These are phyloP conservation scores for Darksidea phi DNA, from an alignment of 495 filamentous ascomycete species.

Conservation along the genomic window DNA sequence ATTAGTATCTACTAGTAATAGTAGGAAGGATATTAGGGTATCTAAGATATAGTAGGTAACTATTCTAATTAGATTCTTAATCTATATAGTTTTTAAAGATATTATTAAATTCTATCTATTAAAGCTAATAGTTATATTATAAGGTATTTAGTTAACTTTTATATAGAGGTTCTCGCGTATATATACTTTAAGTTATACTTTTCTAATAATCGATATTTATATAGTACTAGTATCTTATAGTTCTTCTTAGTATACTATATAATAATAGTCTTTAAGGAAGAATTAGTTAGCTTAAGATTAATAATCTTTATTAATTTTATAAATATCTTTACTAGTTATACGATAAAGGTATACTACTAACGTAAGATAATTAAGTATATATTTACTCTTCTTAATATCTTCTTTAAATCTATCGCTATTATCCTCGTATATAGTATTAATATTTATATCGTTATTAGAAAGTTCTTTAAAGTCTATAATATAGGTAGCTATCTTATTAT, in stretches of 20 bases:
- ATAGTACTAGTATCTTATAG: background rate
- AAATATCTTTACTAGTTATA: no score
- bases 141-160: background rate
- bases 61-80: slow-evolving; percentile 1
- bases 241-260: slow-evolving; percentile 7
- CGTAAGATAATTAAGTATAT: no score
- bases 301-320: no score
- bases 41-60: slow-evolving; percentile 7
- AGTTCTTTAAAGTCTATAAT: no score
- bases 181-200: background rate
- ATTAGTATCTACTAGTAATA: background rate
- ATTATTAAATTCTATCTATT: background rate
- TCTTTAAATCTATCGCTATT: no score
- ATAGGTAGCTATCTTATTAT: no score
- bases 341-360: no score
- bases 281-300: background rate
- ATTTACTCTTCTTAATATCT: no score
- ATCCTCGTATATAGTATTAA: no score
- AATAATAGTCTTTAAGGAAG: slow-evolving; percentile 1
- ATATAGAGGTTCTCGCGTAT: background rate
- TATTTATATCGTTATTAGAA: no score
- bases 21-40: background rate
- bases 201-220: background rate
- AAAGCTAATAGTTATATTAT: background rate
- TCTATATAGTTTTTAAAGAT: background rate